Base-by-base conservation (phyloP, 164 flowering plant genomes). In the Liquidambar formosana region DNA sequence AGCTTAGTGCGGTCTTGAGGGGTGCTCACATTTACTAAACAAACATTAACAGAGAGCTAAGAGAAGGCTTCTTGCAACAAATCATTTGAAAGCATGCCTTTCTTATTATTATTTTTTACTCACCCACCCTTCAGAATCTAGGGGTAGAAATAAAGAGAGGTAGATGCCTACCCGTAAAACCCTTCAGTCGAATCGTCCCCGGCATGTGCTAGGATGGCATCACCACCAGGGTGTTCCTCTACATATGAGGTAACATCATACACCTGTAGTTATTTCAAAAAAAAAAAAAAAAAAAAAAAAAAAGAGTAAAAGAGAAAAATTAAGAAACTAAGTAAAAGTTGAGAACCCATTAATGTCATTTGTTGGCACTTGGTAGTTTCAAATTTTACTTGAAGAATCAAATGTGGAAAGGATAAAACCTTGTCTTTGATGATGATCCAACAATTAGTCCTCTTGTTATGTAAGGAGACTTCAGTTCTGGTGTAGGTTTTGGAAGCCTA, bases 221-320 rank as follows among this genome's bases (percentile, higher is more conserved):
- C 99, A 45, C 99, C 99, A 51, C 99, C 97, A 11, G 97, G 99
- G 65, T 95, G 99, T 73, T 91, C 97, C 73, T 95, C 99, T 63
- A 95, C 97, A 69, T 95, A 95, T 2, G 97, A 68, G 27, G 97
- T 89, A 46, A 95, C 93, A 83, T 95, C 97, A 82, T 87, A 95
- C 45, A 94, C 94, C 99, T 92, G 71, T 44, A 71, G 6, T 60
- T 46, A 22, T 1, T 62, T 22, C 28, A 18, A 44, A 5, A 43
- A 63, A 38, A 10, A 49, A 6, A 19, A 66, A 63, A 26, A 26
- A 10, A 41, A 16, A 19, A 54, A 58, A 28, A 26, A 10, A n/a
- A n/a, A n/a, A n/a, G n/a, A n/a, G 48, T 19, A 14, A 57, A 26
- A 62, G 27, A 12, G 38, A 57, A 27, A 47, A 38, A 47, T 33